Percentiles rank a stretch among this genome's conserved stretches.
Evolutionary conservation across 2,329 filamentous ascomycete genomes (phyloP).

Genomic region (Gaeumannomyces tritici): DNA sequence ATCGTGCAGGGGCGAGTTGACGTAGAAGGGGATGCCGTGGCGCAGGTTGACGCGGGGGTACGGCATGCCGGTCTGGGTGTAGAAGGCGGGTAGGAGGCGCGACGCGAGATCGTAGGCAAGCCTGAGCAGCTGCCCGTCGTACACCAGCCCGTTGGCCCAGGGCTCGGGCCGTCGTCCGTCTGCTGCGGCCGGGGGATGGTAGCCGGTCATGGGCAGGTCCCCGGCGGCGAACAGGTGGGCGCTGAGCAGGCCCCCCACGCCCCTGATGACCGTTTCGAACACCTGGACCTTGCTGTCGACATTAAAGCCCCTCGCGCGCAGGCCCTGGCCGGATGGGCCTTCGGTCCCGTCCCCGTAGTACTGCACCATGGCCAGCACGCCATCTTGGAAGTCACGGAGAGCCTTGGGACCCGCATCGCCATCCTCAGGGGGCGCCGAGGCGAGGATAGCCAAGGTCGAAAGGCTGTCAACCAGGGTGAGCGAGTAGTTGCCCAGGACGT

Average conservation of each 20-base stretch:
- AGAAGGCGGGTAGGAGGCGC: constrained; percentile 83
- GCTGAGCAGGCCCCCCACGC: constrained; percentile 81
- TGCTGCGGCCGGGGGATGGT: constrained; percentile 39
- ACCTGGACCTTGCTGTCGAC: constrained; percentile 97
- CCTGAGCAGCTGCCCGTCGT: constrained; percentile 84
- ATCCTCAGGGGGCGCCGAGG: constrained; percentile 56
- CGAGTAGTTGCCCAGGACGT: constrained; percentile 94
- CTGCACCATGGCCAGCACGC: constrained; percentile 63
- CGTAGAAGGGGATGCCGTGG: constrained; percentile 79
- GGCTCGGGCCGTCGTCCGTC: constrained; percentile 38
- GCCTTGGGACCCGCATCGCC: constrained; percentile 49
- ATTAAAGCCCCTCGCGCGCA: constrained; percentile 74
- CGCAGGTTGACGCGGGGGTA: constrained; percentile 92
- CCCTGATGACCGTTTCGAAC: constrained; percentile 94
- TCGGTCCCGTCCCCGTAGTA: constrained; percentile 79
- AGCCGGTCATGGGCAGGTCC: constrained; percentile 77
- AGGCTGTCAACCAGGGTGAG: constrained; percentile 91
- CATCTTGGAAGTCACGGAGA: constrained; percentile 67
- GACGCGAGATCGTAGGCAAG: constrained; percentile 78
- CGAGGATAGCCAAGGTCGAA: constrained; percentile 86
- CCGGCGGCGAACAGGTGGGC: constrained; percentile 90
- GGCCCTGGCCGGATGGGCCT: constrained; percentile 59
- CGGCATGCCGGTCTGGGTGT: constrained; percentile 81
- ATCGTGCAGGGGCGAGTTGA: constrained; percentile 70
- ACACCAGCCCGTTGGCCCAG: constrained; percentile 71